Percentiles rank a stretch among this genome's conserved stretches.
Conservation (phyloP, 768 basidiomycete genomes). For the Podaxis sp. region DNA sequence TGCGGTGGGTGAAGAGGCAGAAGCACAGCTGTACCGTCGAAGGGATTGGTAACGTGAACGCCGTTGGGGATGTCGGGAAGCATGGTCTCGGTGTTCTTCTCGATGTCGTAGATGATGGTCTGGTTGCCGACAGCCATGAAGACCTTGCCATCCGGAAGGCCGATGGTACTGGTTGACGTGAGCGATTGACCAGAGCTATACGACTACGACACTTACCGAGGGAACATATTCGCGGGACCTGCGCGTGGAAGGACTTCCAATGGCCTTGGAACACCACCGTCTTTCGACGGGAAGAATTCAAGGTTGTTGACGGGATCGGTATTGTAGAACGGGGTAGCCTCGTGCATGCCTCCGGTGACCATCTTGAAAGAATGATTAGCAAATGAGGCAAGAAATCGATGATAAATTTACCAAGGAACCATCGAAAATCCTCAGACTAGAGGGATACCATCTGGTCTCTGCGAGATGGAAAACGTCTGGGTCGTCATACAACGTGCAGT, state of each 20-base stretch:
- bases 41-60: constrained; percentile 39
- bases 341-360: constrained; percentile 27
- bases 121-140: constrained; percentile 41
- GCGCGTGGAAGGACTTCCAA: constrained; percentile 25
- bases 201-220: constrained; percentile 20
- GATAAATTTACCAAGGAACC: constrained; percentile 31
- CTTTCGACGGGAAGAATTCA: constrained; percentile 40
- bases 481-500: constrained; percentile 36
- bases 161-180: constrained; percentile 22
- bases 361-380: constrained; percentile 17
- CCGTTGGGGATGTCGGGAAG: constrained; percentile 43
- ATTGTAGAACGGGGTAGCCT: constrained; percentile 56
- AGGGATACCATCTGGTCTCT: constrained; percentile 41
- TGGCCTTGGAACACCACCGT: constrained; percentile 30
- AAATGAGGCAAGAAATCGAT: not conserved
- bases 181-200: not conserved
- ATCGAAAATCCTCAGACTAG: constrained; percentile 31
- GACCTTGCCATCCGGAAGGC: constrained; percentile 40
- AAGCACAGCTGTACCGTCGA: constrained; percentile 34
- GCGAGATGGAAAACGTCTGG: constrained; percentile 30
- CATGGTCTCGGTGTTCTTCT: constrained; percentile 1
- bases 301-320: constrained; percentile 49
- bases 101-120: constrained; percentile 24
- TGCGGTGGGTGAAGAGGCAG: constrained; percentile 35
- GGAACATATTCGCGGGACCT: constrained; percentile 27